phyloP scores from a whole-genome alignment of 73 alveolate genomes.

The Halteria grandinella region DNA sequence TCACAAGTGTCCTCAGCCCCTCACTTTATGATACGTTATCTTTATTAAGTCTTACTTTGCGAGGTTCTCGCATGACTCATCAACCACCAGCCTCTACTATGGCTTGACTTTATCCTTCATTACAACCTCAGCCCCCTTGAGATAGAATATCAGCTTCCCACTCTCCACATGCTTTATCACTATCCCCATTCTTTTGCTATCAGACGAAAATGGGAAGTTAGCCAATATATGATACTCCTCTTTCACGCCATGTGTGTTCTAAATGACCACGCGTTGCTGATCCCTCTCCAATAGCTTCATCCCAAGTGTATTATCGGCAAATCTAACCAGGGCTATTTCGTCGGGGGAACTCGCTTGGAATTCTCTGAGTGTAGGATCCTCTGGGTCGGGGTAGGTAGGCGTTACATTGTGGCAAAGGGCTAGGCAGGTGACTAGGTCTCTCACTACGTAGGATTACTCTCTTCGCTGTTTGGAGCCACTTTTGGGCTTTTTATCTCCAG shows the following conservation, averaged over 20 bases:
- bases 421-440: slow-evolving; percentile 88
- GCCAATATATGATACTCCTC: slow-evolving; percentile 84
- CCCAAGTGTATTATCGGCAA: slow-evolving; percentile 86
- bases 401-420: slow-evolving; percentile 95
- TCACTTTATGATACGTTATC: slow-evolving; percentile 39
- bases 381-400: slow-evolving; percentile 82
- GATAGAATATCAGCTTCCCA: slow-evolving; percentile 78
- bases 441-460: slow-evolving; percentile 72
- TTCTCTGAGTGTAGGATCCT: slow-evolving; percentile 38
- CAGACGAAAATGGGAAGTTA: slow-evolving; percentile 90
- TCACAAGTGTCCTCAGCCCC: slow-evolving; percentile 92
- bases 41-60: slow-evolving; percentile 62
- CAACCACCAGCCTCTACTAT: slow-evolving; percentile 73
- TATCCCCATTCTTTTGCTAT: slow-evolving; percentile 95
- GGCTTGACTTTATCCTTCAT: slow-evolving; percentile 88
- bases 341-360: slow-evolving; percentile 95
- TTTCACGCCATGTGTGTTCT: slow-evolving; percentile 63
- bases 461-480: slow-evolving; percentile 27
- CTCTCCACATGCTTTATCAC: slow-evolving; percentile 74
- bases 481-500: not conserved
- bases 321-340: slow-evolving; percentile 94
- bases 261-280: slow-evolving; percentile 65
- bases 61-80: slow-evolving; percentile 89
- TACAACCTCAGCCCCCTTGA: slow-evolving; percentile 97
- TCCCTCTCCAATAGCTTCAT: slow-evolving; percentile 75